These are phyloP conservation scores for Globisporangium acanthophoron DNA, from an alignment of 352 stramenopile species.

Conservation along the genomic window DNA sequence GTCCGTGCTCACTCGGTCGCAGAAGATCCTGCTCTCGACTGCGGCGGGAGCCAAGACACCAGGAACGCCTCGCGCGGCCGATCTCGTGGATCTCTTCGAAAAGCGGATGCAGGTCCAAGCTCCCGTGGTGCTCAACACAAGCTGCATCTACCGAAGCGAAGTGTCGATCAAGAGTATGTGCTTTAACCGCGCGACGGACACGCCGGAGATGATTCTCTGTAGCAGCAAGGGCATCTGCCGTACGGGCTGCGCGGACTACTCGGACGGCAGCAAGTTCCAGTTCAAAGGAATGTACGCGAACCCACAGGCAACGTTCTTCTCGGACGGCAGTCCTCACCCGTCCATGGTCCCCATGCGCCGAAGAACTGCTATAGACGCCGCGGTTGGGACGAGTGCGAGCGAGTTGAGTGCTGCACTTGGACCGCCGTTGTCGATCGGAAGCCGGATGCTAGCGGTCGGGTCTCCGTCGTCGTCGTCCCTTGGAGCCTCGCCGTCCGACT, in stretches of 20 bases:
- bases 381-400: conserved; percentile 3
- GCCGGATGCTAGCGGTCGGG: conserved; percentile 14
- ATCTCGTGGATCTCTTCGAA: conserved; percentile 56
- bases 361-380: conserved; percentile 9
- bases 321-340: conserved; percentile 12
- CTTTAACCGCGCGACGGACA: conserved; percentile 60
- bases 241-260: conserved; percentile 58
- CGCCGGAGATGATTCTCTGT: conserved; percentile 64
- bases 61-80: conserved; percentile 27
- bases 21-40: conserved; percentile 54
- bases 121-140: conserved; percentile 30
- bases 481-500: conserved; percentile 17
- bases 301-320: conserved; percentile 35
- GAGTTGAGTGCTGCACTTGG: conserved; percentile 10
- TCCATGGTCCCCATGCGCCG: conserved; percentile 21
- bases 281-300: conserved; percentile 76
- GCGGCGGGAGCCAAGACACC: conserved; percentile 25
- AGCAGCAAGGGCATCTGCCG: conserved; percentile 72
- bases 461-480: conserved; percentile 16
- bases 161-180: conserved; percentile 83
- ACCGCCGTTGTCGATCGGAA: conserved; percentile 16
- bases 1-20: conserved; percentile 50
- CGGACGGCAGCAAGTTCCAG: conserved; percentile 66
- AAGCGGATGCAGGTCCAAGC: conserved; percentile 38
- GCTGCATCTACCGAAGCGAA: conserved; percentile 76